phyloP scores from a whole-genome alignment of 1,139 yeast species.

The Pneumocystis sp. region DNA sequence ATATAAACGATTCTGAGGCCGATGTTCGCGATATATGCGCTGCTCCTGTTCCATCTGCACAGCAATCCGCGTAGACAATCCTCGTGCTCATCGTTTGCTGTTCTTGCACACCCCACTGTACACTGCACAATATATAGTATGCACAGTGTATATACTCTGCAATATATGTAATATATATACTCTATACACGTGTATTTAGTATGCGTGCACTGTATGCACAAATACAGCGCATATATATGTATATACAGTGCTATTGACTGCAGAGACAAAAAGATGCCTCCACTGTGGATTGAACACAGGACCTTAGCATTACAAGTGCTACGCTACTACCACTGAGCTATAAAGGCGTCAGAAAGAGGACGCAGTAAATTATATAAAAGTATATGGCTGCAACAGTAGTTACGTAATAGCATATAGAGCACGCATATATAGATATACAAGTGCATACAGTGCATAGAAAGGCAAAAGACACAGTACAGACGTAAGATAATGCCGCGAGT shows the following conservation, averaged over 20 bases:
- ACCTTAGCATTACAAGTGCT: slow-evolving; percentile 1
- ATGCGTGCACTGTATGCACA: background rate
- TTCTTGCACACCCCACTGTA: too few species aligned
- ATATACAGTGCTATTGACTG: too few species aligned
- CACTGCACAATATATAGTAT: too few species aligned
- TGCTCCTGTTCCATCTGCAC: background rate
- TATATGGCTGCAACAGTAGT: too few species aligned
- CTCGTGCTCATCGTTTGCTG: too few species aligned
- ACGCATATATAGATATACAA: too few species aligned
- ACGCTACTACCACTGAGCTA: slow-evolving; percentile 1
- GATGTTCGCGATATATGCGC: background rate
- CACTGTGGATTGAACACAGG: slow-evolving; percentile 1
- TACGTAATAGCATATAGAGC: too few species aligned
- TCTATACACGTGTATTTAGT: background rate
- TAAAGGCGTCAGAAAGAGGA: background rate
- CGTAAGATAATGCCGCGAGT: slow-evolving; percentile 60
- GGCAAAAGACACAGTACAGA: too few species aligned
- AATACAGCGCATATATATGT: background rate
- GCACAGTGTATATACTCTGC: too few species aligned
- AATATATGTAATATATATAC: background rate
- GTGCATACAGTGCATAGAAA: too few species aligned
- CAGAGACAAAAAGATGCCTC: background rate
- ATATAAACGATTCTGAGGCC: background rate
- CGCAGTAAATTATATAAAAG: background rate
- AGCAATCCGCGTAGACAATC: too few species aligned